Percentiles rank a stretch among this genome's conserved stretches.
phyloP scores from a whole-genome alignment of 2,329 filamentous ascomycete genomes.

The Incumbomyces delicatus region DNA sequence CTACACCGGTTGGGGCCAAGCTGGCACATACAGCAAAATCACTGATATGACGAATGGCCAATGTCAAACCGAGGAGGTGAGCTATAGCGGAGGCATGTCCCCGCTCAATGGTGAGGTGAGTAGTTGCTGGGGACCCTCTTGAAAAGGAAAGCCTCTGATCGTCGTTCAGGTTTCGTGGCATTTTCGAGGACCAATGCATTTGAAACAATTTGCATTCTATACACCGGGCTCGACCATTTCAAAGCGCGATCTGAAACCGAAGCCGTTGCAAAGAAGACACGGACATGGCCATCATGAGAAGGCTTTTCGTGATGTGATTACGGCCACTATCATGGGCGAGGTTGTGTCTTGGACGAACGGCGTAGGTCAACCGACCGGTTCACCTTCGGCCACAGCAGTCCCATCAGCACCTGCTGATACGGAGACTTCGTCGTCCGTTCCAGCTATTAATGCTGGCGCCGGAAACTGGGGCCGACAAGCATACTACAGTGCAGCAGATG shows the following conservation, averaged over 20 bases:
- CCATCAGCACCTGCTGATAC: constrained; percentile 22
- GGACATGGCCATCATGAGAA: constrained; percentile 47
- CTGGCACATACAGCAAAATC: constrained; percentile 57
- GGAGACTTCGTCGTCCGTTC: constrained; percentile 30
- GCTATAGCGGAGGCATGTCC: constrained; percentile 49
- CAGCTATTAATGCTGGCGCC: constrained; percentile 11
- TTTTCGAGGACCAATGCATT: constrained; percentile 58
- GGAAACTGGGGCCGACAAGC: constrained; percentile 35
- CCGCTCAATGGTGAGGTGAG: constrained; percentile 63
- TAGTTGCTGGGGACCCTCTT: constrained; percentile 5
- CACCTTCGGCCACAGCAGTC: constrained; percentile 5
- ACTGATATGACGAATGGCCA: constrained; percentile 44
- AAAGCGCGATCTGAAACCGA: constrained; percentile 31
- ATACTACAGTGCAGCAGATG: constrained; percentile 37
- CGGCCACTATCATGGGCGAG: constrained; percentile 50
- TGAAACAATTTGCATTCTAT: constrained; percentile 63
- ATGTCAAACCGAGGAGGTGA: constrained; percentile 45
- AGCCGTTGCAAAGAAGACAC: constrained; percentile 26
- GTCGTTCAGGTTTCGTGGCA: constrained; percentile 55
- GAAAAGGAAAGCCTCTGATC: neutral
- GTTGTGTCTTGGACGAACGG: constrained; percentile 51
- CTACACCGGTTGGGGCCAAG: constrained; percentile 52
- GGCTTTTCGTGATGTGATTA: constrained; percentile 41
- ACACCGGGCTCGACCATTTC: constrained; percentile 34
- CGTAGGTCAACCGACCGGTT: constrained; percentile 26